Percentiles rank a stretch among this genome's conserved stretches.
phyloP scores from a whole-genome alignment of 805 yeast genomes.

The Pichia membranifaciens region DNA sequence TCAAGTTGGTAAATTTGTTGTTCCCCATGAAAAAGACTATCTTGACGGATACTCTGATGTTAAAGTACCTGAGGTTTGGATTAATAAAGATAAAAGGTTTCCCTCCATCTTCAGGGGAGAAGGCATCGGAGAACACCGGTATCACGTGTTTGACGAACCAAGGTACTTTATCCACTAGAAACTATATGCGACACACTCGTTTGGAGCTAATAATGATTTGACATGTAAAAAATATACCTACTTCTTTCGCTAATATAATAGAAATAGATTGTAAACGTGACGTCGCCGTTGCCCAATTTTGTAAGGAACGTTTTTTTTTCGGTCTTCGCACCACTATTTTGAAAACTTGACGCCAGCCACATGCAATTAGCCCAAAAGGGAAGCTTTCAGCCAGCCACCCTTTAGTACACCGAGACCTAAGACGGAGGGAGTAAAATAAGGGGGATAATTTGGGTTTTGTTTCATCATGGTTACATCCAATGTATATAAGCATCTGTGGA shows the following conservation, averaged over 20 bases:
- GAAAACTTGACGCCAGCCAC: slow-evolving; percentile 1
- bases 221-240: neutral
- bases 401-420: neutral
- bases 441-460: no score
- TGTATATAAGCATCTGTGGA: no score
- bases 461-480: no score
- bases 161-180: slow-evolving; percentile 50
- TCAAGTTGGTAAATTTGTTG: slow-evolving; percentile 87
- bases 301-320: neutral
- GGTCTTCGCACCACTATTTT: neutral
- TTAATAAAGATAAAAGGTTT: slow-evolving; percentile 49
- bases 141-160: slow-evolving; percentile 94
- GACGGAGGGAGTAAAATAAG: no score
- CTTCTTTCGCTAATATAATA: no score
- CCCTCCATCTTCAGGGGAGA: slow-evolving; percentile 78
- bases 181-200: no score
- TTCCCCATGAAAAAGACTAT: slow-evolving; percentile 30
- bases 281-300: no score
- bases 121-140: slow-evolving; percentile 89
- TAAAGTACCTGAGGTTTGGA: slow-evolving; percentile 40
- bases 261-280: no score
- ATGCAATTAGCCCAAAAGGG: slow-evolving; percentile 1
- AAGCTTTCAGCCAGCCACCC: slow-evolving; percentile 2
- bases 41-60: slow-evolving; percentile 29
- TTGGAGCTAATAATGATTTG: no score